Conservation (phyloP, 2,329 filamentous ascomycete species). For the Dothistroma septosporum region DNA sequence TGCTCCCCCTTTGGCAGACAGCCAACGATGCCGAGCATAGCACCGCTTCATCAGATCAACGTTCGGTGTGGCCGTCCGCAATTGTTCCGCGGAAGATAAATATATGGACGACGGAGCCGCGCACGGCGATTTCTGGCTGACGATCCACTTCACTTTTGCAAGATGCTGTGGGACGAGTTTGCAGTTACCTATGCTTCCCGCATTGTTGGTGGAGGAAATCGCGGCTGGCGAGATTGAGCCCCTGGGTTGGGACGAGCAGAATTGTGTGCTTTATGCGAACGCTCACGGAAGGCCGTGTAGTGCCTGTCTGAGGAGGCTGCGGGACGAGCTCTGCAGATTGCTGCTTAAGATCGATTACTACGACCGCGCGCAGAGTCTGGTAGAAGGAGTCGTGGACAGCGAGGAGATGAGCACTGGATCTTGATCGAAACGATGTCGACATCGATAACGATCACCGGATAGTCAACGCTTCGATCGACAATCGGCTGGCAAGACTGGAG, state of each 20-base stretch:
- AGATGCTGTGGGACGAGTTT: conserved; percentile 14
- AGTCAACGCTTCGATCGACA: neutral
- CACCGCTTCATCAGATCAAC: neutral
- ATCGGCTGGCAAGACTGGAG: too few relatives aligned
- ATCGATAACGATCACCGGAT: neutral
- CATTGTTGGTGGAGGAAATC: conserved; percentile 11
- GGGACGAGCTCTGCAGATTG: conserved; percentile 5
- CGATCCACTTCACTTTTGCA: conserved; percentile 11
- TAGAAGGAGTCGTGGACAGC: neutral
- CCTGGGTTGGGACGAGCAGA: conserved; percentile 15
- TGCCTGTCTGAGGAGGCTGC: conserved; percentile 5
- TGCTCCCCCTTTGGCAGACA: neutral
- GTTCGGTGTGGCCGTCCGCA: neutral
- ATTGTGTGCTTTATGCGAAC: conserved; percentile 8
- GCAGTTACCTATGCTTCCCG: conserved; percentile 6
- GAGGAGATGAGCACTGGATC: neutral
- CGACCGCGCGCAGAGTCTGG: neutral
- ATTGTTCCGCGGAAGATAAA: neutral
- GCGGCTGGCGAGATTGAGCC: conserved; percentile 9
- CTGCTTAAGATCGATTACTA: neutral
- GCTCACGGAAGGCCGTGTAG: conserved; percentile 5
- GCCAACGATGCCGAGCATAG: neutral
- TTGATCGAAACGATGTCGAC: neutral
- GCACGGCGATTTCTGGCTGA: conserved; percentile 6
- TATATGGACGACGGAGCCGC: conserved; percentile 2